Base-by-base conservation (phyloP, 1,284 basidiomycete genomes). In the Laetiporus sulphureus region DNA sequence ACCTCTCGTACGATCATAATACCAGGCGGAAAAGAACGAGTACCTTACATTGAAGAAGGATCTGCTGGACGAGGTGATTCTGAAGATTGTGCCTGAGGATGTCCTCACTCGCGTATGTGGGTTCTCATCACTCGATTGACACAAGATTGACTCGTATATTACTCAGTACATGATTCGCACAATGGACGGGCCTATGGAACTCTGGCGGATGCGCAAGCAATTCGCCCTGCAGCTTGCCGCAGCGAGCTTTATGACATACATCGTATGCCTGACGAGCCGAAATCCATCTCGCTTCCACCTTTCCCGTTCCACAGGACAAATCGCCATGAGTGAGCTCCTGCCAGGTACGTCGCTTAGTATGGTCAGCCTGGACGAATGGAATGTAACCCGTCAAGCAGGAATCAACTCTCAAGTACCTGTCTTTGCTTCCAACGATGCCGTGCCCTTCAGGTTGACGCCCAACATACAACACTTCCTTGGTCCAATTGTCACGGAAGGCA, bases 191-290 rank as follows among this genome's bases (percentile, higher is more conserved):
- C 83, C 95, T 1, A 79, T 80, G 45, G 92, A 96, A 53, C 73
- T 99, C 4, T 99, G 95, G 94, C 77, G 91, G 48, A 91, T 98
- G 80, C 82, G 96, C 49, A 99, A 97, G 69, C 92, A 97, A 63
- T 97, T 99, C 63, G 86, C 94, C 8, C 66, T 88, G 32, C 94
- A 99, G 60, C 73, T 91, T 32, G 91, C 96, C 0, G 76, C 90
- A 0, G 81, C 79, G 31, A 88, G 88, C 55, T 99, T 99, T 73
- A 84, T 96, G 73, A 96, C 93, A 6, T 97, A 90, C 59, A 71
- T 89, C 32, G 77, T 97, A 51, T 90, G 83, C 53, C 73, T 99
- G 39, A 85, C 85, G 36, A 88, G 86, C 56, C 83, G 96, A 32
- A 70, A 81, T 5, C 95, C 95, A 0, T 72, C 77, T 13, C 80